Base-by-base conservation (phyloP, 352 stramenopile species). In the Phytophthora vignae region DNA sequence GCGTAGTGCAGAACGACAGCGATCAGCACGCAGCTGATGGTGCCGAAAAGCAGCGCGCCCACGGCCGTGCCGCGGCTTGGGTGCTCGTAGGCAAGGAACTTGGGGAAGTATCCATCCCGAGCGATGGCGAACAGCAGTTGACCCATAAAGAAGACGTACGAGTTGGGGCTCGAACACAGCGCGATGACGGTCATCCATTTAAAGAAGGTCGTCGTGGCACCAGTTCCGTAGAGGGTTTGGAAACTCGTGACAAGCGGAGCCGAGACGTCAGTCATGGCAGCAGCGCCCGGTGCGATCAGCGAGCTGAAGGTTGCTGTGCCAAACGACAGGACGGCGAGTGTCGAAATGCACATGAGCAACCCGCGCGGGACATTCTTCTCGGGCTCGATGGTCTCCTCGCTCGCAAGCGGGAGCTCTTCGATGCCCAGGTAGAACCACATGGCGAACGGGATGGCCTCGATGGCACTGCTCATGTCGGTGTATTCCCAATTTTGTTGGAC, bases 91-190 rank as follows among this genome's bases (percentile, higher is more conserved):
- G 82, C 85, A 14, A 90, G 72, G 38, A 85, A 73, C 33, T 68
- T 60, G 8, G 81, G 83, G 63, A 84, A 82, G 67, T 73, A 90
- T 3, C 83, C 83, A 58, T 89, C 83, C 58, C 81, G 72, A 5
- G 83, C 83, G 64, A 90, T 90, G 48, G 83, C 81, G 64, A 78
- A 87, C 12, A 90, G 67, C 54, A 90, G 55, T 31, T 81, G 79
- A 8, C 83, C 81, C 81, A 90, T 90, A 73, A 84, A 90, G 70
- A 87, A 90, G 52, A 90, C 84, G 71, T 89, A 90, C 69, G 83
- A 90, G 59, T 90, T 84, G 56, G 84, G 83, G 53, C 77, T 87
- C 9, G 76, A 84, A 50, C 87, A 80, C 27, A 90, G 60, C 2
- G 79, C 81, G 1, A 88, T 72, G 36, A 89, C 75, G 44, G 86